Evolutionary conservation across 2,329 filamentous ascomycete genomes (phyloP), one percentile per base, ranked within the genome.

Genomic region (Alternaria sp.): DNA sequence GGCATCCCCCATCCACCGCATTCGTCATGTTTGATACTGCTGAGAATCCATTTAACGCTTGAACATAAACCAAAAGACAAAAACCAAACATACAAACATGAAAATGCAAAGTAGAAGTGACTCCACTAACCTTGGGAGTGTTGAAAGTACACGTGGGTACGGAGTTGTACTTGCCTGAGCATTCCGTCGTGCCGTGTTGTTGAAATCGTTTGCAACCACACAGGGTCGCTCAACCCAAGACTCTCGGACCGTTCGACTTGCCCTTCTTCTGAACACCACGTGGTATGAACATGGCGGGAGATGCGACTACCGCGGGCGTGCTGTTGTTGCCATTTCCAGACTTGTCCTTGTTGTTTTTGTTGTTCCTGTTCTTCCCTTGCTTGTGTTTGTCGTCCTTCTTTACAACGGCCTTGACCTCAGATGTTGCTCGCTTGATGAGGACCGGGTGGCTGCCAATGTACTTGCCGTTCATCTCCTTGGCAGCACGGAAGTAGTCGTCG

Each of bases 371-470:
- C 67, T 82, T 82, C 25, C 72, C 72, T 61, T 78, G 73, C 45
- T 78, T 75, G 43, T 78, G 71, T 59, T 75, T 77, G 55, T 81
- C 78, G 30, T 84, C 80, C 63, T 80, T 80, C 65, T 88, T 86
- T n/a, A 85, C 86, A 12, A 89, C 85, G 5, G 93, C 88, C 77
- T 92, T 93, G 80, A 99, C 93, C 80, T 98, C 94, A 6, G 95
- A 97, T 70, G 91, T 97, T 69, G 92, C 93, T 79, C 96, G 92
- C 80, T 92, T 90, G 70, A 98, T 87, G 25, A 92, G 84, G 26
- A 97, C 92, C 0, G 96, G 96, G 80, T 98, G 96, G 79, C 93
- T 97, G 74, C 97, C 95, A 77, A 99, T 98, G 81, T 99, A 99
- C 83, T 99, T 98, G 72, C 94, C 94, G 75, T 97, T 92, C 96